Evolutionary conservation across 192 early-diverging fungal genomes (phyloP), one percentile per base, ranked within the genome.

Genomic region (Coemansia javaensis): DNA sequence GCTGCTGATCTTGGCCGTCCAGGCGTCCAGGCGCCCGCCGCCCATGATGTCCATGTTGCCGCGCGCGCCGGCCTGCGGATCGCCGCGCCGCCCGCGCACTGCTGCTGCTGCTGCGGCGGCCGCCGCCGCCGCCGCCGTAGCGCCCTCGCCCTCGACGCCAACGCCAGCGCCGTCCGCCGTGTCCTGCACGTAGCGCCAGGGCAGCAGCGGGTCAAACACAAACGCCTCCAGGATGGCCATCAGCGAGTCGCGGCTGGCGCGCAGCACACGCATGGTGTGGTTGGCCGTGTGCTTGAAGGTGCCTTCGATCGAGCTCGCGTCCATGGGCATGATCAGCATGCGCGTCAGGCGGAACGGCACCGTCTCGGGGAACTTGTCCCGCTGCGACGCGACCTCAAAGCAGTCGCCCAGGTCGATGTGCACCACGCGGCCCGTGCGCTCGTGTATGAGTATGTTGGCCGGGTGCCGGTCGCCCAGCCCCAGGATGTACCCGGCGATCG

Each of bases 151-250:
- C 13, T 49, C 5, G 21, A 27, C 22, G 15, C 15, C 22, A 15
- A 7, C 11, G 12, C 4, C 17, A 6, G 23, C 32, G 20, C 18
- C 20, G 1, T 20, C 28, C 3, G 47, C 34, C 7, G 38, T 17
- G 0, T 63, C 66, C 24, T 44, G 59, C 6, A 45, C 30, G 31
- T 48, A 63, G 7, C 28, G 46, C 60, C 60, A 63, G 32, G 56
- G 58, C 15, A 68, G 60, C 32, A 69, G 44, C 17, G 97, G 97
- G 55, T 99, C 97, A 68, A 94, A 91, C 7, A 99, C 92, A 70
- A 99, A 99, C 11, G 97, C 93, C 55, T 99, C 94, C 17, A 99
- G 73, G 8, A 99, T 92, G 35, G 97, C 97, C 97, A 99, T 99
- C 59, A 99, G 74, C 66, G 87, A 90, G 47, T 99, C 97, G 49